A percentile compares a stretch with the other conserved stretches of the same genome.
phyloP scores from a whole-genome alignment of 495 filamentous ascomycete species.

The Clohesyomyces aquaticus region DNA sequence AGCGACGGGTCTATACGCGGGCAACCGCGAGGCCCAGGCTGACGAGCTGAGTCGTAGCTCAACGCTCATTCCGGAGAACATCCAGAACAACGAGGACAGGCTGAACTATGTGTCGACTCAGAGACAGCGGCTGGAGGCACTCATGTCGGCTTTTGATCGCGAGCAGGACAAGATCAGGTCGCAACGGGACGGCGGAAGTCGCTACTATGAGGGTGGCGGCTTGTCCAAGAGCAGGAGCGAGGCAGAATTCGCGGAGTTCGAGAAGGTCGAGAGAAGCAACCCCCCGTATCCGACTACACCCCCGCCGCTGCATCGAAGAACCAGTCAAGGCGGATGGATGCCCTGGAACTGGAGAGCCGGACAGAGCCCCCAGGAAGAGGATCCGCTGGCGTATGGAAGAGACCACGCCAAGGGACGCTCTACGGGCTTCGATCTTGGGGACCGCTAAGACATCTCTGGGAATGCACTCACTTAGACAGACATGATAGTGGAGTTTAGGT shows the following conservation, averaged over 20 bases:
- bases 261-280: conserved; percentile 63
- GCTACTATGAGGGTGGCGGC: conserved; percentile 52
- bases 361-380: conserved; percentile 14
- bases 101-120: conserved; percentile 72
- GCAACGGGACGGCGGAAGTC: conserved; percentile 30
- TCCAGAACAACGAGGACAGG: conserved; percentile 65
- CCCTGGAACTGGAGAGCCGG: conserved; percentile 60
- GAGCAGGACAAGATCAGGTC: conserved; percentile 62
- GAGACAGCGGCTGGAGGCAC: conserved; percentile 68
- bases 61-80: conserved; percentile 67
- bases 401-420: conserved; percentile 23
- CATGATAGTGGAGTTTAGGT: conserved; percentile 6
- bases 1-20: conserved; percentile 49
- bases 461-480: not conserved
- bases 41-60: conserved; percentile 61
- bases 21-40: conserved; percentile 55
- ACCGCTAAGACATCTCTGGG: conserved; percentile 6
- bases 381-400: conserved; percentile 33
- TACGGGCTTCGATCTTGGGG: conserved; percentile 32
- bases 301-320: conserved; percentile 51
- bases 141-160: conserved; percentile 73
- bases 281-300: conserved; percentile 31
- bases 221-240: conserved; percentile 74
- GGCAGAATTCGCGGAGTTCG: conserved; percentile 81
- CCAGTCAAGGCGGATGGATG: conserved; percentile 57